These are phyloP conservation scores for Lactarius deliciosus DNA, from an alignment of 768 basidiomycete genomes.

Conservation along the genomic window DNA sequence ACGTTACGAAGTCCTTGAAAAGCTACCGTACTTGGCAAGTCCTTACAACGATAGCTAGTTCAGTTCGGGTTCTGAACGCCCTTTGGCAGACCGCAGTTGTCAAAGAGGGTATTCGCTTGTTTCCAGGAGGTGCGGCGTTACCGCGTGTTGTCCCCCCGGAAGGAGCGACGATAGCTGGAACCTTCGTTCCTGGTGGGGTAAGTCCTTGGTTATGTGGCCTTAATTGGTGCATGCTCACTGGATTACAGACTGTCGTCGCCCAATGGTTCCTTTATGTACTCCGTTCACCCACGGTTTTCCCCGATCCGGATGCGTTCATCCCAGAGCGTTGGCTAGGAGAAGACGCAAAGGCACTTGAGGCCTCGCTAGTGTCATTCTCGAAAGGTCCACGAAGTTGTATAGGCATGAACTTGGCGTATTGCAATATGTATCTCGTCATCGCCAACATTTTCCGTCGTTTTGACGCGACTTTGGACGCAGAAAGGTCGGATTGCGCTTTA, in stretches of 20 bases:
- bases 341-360: not conserved
- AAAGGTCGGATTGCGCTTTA: not conserved
- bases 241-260: not conserved
- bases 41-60: not conserved
- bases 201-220: not conserved
- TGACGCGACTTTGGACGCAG: not conserved
- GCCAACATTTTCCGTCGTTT: conserved; percentile 7
- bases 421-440: conserved; percentile 2
- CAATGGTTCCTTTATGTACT: not conserved
- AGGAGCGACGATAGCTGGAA: conserved; percentile 24
- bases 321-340: conserved; percentile 6
- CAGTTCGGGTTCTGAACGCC: not conserved
- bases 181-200: not conserved
- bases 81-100: conserved; percentile 2
- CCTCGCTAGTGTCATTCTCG: not conserved
- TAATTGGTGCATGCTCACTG: not conserved
- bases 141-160: conserved; percentile 25
- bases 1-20: conserved; percentile 4
- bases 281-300: not conserved
- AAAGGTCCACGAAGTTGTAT: conserved; percentile 9
- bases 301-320: conserved; percentile 1
- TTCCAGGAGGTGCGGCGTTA: conserved; percentile 5
- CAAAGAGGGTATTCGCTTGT: conserved; percentile 9
- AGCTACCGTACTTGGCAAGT: conserved; percentile 6
- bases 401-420: conserved; percentile 9